Evolutionary conservation across 1,284 basidiomycete species (phyloP).

Genomic region (Neonothopanus nambi): DNA sequence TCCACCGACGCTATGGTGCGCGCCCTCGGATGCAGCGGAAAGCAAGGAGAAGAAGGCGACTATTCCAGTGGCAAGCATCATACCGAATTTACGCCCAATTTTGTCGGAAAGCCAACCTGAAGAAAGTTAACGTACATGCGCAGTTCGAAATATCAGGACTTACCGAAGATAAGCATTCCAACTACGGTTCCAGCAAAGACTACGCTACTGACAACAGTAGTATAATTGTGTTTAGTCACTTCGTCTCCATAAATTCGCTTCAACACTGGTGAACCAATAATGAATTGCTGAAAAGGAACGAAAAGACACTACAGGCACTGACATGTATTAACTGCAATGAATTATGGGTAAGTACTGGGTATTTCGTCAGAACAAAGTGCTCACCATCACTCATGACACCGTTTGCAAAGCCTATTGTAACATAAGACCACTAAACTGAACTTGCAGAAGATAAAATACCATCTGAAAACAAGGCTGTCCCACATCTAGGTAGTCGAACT

Average conservation of each 20-base stretch:
- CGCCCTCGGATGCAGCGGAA: conserved; percentile 83
- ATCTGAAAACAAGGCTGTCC: conserved; percentile 86
- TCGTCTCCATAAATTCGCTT: conserved; percentile 62
- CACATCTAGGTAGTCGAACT: conserved; percentile 55
- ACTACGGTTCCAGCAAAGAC: conserved; percentile 83
- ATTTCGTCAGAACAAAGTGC: conserved; percentile 26
- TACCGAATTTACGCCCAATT: conserved; percentile 86
- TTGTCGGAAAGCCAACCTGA: conserved; percentile 78
- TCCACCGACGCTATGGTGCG: conserved; percentile 69
- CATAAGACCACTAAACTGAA: background rate
- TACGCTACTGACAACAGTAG: conserved; percentile 63
- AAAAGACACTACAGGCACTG: conserved; percentile 24
- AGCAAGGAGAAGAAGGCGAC: conserved; percentile 82
- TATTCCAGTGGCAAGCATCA: conserved; percentile 80
- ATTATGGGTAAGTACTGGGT: conserved; percentile 8
- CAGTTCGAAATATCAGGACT: conserved; percentile 1
- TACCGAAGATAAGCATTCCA: conserved; percentile 74
- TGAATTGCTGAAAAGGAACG: background rate
- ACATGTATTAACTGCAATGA: conserved; percentile 60
- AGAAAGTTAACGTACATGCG: background rate
- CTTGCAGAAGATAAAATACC: conserved; percentile 38
- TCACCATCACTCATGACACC: conserved; percentile 73
- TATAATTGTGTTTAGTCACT: conserved; percentile 53
- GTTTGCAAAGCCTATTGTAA: conserved; percentile 70
- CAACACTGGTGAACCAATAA: conserved; percentile 47